Evolutionary conservation across 768 basidiomycete genomes (phyloP).

Genomic region (Candolleomyces eurysporus): DNA sequence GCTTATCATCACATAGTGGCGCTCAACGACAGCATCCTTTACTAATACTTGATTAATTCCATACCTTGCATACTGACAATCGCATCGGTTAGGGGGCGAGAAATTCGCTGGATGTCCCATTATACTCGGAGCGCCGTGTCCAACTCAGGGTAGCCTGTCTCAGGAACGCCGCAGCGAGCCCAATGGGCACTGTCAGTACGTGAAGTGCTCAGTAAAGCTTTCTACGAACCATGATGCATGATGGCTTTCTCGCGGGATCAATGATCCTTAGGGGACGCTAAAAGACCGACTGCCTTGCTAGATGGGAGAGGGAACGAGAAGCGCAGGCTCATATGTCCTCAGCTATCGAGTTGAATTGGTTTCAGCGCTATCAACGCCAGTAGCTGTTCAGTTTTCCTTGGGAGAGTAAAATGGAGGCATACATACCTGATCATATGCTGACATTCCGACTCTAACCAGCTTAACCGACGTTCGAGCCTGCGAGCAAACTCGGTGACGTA

Average conservation of each 20-base stretch:
- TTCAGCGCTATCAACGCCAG: background rate
- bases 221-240: background rate
- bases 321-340: background rate
- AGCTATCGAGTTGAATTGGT: background rate
- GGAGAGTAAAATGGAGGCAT: background rate
- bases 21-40: background rate
- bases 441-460: too few species aligned
- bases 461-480: too few species aligned
- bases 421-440: too few species aligned
- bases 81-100: background rate
- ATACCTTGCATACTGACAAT: background rate
- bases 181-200: background rate
- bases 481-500: too few species aligned
- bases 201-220: background rate
- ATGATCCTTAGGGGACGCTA: background rate
- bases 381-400: background rate
- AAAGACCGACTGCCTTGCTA: background rate
- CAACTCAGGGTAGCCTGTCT: background rate
- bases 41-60: slow-evolving; percentile 1
- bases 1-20: background rate
- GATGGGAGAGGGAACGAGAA: background rate
- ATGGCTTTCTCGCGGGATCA: background rate
- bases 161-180: background rate
- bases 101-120: background rate
- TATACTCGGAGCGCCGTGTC: background rate